Percentiles rank a stretch among this genome's conserved stretches.
Conservation (phyloP, 768 basidiomycete genomes). For the Mycena crocata region DNA sequence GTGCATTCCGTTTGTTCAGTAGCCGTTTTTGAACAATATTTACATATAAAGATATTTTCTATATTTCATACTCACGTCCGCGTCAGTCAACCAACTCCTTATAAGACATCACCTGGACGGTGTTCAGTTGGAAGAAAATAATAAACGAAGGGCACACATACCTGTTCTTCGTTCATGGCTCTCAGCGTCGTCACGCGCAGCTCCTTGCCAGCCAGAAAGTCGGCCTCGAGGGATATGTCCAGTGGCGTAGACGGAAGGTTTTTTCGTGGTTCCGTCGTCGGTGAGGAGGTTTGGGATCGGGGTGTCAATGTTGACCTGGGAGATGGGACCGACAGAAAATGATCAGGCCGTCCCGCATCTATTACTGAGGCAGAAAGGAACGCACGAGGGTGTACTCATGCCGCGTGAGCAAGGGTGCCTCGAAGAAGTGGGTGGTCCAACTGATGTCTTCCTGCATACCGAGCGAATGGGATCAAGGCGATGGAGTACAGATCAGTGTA, state of each 20-base stretch:
- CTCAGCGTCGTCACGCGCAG: slow-evolving; percentile 48
- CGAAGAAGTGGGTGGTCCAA: neutral
- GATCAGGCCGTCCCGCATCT: too few relatives aligned
- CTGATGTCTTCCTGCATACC: neutral
- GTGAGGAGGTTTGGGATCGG: slow-evolving; percentile 95
- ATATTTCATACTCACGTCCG: too few relatives aligned
- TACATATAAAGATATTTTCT: too few relatives aligned
- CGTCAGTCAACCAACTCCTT: too few relatives aligned
- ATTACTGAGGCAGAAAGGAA: neutral
- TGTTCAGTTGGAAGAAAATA: too few relatives aligned
- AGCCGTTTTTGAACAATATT: too few relatives aligned
- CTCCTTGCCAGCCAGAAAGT: neutral
- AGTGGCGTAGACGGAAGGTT: slow-evolving; percentile 88
- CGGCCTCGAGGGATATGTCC: slow-evolving; percentile 53
- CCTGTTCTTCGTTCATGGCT: slow-evolving; percentile 93
- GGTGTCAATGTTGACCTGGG: slow-evolving; percentile 87
- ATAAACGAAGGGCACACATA: slow-evolving; percentile 30
- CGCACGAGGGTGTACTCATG: slow-evolving; percentile 6
- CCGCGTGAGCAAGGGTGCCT: neutral
- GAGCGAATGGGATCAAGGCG: neutral
- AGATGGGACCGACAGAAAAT: neutral
- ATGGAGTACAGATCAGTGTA: neutral
- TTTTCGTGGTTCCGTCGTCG: slow-evolving; percentile 88
- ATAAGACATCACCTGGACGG: too few relatives aligned
- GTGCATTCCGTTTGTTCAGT: too few relatives aligned